Percentiles rank a stretch among this genome's conserved stretches.
Conservation (phyloP, 2,329 filamentous ascomycete species). For the Cercospora berteroae region DNA sequence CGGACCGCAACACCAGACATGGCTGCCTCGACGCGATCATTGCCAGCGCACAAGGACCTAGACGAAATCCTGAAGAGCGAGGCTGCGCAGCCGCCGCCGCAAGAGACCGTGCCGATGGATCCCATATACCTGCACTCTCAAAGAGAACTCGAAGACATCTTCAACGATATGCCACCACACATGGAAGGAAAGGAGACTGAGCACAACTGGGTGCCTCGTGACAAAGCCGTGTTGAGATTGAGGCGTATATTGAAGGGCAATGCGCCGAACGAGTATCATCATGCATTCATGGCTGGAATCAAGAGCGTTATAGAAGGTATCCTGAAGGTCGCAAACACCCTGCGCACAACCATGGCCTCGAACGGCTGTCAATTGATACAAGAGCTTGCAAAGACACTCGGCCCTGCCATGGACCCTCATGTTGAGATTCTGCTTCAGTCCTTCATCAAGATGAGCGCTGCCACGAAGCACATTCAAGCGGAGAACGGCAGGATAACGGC, state of each 20-base stretch:
- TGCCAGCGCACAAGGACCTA: slow-evolving; percentile 33
- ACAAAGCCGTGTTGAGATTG: slow-evolving; percentile 74
- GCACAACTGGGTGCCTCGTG: slow-evolving; percentile 84
- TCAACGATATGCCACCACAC: slow-evolving; percentile 73
- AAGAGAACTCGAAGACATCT: slow-evolving; percentile 82
- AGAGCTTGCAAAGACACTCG: slow-evolving; percentile 74
- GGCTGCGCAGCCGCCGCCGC: slow-evolving; percentile 57
- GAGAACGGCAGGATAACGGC: slow-evolving; percentile 79
- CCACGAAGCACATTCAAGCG: slow-evolving; percentile 88
- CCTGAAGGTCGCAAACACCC: slow-evolving; percentile 76
- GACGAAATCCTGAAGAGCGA: slow-evolving; percentile 50
- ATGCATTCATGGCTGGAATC: slow-evolving; percentile 67
- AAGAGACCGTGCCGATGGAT: slow-evolving; percentile 67
- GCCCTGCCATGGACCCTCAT: slow-evolving; percentile 79
- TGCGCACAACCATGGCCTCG: slow-evolving; percentile 86
- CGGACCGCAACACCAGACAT: slow-evolving; percentile 32
- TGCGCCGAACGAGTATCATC: slow-evolving; percentile 71
- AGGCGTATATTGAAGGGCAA: slow-evolving; percentile 81
- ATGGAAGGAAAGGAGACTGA: slow-evolving; percentile 91
- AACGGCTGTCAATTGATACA: slow-evolving; percentile 82
- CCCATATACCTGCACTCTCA: slow-evolving; percentile 80
- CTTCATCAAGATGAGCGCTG: slow-evolving; percentile 83
- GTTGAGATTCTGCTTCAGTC: slow-evolving; percentile 86
- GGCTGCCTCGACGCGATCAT: slow-evolving; percentile 45
- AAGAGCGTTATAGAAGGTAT: slow-evolving; percentile 81